A percentile compares a stretch with the other conserved stretches of the same genome.
These are phyloP conservation scores for Lachancea sp. DNA, from an alignment of 805 yeast species.

Conservation along the genomic window DNA sequence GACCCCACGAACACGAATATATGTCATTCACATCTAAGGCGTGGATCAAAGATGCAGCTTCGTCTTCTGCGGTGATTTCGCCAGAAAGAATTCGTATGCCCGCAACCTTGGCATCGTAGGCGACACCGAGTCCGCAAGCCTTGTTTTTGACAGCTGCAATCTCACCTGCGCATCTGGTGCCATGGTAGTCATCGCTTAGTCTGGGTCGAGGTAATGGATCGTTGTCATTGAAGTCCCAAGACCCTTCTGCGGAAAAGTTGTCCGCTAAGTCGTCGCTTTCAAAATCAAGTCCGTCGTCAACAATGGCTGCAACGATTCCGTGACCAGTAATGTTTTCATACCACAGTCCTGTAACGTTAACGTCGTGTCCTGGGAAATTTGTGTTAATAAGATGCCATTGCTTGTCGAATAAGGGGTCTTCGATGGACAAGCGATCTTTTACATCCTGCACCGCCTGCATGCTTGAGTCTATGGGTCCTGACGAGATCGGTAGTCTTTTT, in stretches of 20 bases:
- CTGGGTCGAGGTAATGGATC: constrained; percentile 72
- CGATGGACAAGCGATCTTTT: constrained; percentile 49
- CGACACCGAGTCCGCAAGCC: constrained; percentile 96
- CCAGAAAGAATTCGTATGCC: constrained; percentile 89
- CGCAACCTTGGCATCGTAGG: constrained; percentile 75
- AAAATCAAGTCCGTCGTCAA: constrained; percentile 91
- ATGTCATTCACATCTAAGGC: constrained; percentile 82
- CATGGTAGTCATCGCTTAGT: constrained; percentile 80
- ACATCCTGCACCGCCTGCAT: constrained; percentile 42
- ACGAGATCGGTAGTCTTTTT: constrained; percentile 49
- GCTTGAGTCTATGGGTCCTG: constrained; percentile 65
- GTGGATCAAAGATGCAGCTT: constrained; percentile 81
- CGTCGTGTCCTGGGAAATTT: constrained; percentile 68
- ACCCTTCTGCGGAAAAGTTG: constrained; percentile 70
- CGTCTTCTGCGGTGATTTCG: constrained; percentile 74
- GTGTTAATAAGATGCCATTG: constrained; percentile 95
- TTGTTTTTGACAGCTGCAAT: constrained; percentile 80
- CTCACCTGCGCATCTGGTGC: constrained; percentile 97
- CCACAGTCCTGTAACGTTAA: constrained; percentile 87
- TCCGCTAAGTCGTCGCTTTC: constrained; percentile 65
- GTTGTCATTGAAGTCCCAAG: constrained; percentile 89
- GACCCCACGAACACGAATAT: constrained; percentile 98
- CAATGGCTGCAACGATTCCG: constrained; percentile 78
- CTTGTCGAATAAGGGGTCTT: constrained; percentile 72
- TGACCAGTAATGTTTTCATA: constrained; percentile 69